Evolutionary conservation across 2,329 filamentous ascomycete species (phyloP), one percentile per base, ranked within the genome.

Genomic region (Apiospora kogelbergensis): DNA sequence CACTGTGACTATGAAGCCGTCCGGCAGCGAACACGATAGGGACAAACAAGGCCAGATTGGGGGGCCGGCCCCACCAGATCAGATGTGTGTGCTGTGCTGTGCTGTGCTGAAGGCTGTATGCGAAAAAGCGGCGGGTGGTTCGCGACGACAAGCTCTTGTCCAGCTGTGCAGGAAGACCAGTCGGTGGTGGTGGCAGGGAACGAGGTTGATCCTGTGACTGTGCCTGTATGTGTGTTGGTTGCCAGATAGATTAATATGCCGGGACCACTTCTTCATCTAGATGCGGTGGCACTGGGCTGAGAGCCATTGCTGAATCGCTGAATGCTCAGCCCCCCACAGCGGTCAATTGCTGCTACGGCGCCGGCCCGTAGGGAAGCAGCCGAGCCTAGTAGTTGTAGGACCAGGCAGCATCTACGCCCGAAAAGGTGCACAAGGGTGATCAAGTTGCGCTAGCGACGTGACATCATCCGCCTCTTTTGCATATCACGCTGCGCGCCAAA

Each of bases 1-100:
- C 53, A 57, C 53, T 37, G 53, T 60, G 53, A 60, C 30, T 11
- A 37, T 60, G 30, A 60, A 37, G 53, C 53, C 53, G 20, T 37
- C 53, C 53, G 53, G 26, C 53, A n/a, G 30, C 53, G 53, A 60
- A 60, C 53, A 60, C 53, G 53, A 60, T 60, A 60, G 53, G 53
- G 7, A 60, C 20, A 37, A 22, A 60, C 20, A 60, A 22, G 53
- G 53, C 53, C 53, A 13, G 7, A 26, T 20, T 60, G 30, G 30
- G 30, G 17, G 30, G 20, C 22, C 53, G 53, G 30, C 30, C 13
- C 53, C 53, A 60, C 53, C 9, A 33, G 53, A 17, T 60, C 53
- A 33, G 33, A 30, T 30, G 17, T 9, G 33, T 10, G 26, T 57
- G 17, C 15, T 60, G 53, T 33, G 33, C 33, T 33, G 33, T 33